Percentiles rank a stretch among this genome's conserved stretches.
Conservation (phyloP, 164 flowering plant genomes). For the Stephania cephalantha region DNA sequence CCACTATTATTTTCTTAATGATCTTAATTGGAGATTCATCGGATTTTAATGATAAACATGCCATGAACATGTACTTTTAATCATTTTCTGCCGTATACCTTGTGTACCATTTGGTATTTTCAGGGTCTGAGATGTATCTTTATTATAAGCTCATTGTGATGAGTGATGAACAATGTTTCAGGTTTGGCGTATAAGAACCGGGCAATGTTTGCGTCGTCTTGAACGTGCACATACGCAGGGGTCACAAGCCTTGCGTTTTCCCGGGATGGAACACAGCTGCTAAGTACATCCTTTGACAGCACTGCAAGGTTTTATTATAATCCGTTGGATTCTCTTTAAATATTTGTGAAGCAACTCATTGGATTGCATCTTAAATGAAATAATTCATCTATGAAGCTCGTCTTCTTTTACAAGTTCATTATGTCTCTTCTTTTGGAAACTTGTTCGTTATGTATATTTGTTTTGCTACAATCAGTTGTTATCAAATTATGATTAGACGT, state of each 20-base stretch:
- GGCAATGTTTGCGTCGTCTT: constrained; percentile 96
- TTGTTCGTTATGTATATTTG: not conserved
- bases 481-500: no score
- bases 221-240: constrained; percentile 94
- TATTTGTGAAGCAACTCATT: not conserved
- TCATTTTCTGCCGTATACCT: not conserved
- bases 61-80: not conserved
- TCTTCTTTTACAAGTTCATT: not conserved
- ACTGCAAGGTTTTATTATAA: constrained; percentile 73
- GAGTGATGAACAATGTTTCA: constrained; percentile 20
- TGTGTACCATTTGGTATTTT: not conserved
- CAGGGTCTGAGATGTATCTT: not conserved
- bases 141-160: constrained; percentile 1
- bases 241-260: constrained; percentile 91
- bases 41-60: not conserved
- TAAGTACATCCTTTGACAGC: constrained; percentile 95
- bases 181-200: constrained; percentile 99
- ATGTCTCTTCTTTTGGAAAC: not conserved
- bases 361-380: not conserved
- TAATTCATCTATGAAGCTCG: not conserved
- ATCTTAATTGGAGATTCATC: no score
- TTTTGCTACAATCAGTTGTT: not conserved
- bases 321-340: not conserved
- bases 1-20: no score
- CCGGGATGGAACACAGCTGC: constrained; percentile 91